phyloP scores from a whole-genome alignment of 2,329 filamentous ascomycete species.

The Hymenoscyphus salicellus region DNA sequence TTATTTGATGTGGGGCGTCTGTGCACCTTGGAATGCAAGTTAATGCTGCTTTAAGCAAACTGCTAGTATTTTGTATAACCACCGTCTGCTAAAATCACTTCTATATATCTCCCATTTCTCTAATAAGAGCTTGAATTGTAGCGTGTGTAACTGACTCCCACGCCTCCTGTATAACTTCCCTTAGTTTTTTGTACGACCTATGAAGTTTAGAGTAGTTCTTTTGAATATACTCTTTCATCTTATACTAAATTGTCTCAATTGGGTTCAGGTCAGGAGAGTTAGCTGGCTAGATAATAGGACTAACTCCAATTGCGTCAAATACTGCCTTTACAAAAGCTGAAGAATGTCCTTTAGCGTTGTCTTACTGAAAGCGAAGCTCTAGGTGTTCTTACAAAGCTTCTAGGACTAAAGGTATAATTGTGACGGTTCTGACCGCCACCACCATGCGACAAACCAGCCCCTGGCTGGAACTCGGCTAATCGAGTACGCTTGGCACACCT shows the following conservation, averaged over 20 bases:
- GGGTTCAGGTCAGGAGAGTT: conserved; percentile 22
- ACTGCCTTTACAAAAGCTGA: conserved; percentile 14
- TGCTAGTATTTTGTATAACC: conserved; percentile 8
- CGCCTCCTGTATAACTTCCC: no score
- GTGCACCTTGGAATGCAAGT: neutral
- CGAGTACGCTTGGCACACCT: no score
- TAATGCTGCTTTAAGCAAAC: conserved; percentile 2
- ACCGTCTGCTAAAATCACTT: conserved; percentile 5
- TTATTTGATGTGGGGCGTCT: no score
- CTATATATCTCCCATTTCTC: conserved; percentile 6
- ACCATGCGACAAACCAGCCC: no score
- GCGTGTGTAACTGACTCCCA: no score
- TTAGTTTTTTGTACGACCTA: no score
- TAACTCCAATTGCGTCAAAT: conserved; percentile 5
- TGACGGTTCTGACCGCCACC: no score
- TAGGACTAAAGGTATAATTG: conserved; percentile 1
- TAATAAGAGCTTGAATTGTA: conserved; percentile 5
- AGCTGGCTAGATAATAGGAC: conserved; percentile 16
- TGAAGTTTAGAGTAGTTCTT: no score
- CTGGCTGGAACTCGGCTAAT: no score
- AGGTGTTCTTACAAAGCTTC: neutral
- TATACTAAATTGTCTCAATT: conserved; percentile 24
- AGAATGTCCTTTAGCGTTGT: conserved; percentile 18
- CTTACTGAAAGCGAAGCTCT: conserved; percentile 3
- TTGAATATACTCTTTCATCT: conserved; percentile 25